Conservation (phyloP, 2,329 filamentous ascomycete species). For the Lecanosticta acicola region DNA sequence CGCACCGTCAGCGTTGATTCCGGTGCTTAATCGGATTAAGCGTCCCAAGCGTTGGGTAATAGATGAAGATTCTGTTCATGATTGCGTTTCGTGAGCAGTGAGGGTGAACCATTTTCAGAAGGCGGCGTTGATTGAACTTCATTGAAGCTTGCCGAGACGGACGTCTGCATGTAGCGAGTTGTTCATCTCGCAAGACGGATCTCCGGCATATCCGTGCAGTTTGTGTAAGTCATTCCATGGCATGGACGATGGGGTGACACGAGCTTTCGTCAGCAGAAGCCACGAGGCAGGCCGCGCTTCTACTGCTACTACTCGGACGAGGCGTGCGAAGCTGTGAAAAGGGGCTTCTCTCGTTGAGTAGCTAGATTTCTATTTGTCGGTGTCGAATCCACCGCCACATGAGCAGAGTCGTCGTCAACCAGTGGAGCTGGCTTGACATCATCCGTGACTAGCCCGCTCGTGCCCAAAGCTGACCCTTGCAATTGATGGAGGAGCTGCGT, state of each 20-base stretch:
- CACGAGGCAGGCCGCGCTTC: neutral
- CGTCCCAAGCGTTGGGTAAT: neutral
- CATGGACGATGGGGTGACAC: neutral
- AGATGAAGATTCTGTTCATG: neutral
- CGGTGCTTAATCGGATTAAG: constrained; percentile 8
- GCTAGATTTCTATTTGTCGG: neutral
- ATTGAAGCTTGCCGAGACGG: too few relatives aligned
- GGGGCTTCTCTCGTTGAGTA: neutral
- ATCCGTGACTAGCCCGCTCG: constrained; percentile 5
- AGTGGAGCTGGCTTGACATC: constrained; percentile 8
- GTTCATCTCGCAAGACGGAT: neutral
- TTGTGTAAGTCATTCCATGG: neutral
- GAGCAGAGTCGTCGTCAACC: constrained; percentile 7
- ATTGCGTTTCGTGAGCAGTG: too few relatives aligned
- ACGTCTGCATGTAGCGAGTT: neutral
- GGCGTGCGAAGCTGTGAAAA: neutral
- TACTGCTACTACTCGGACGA: neutral
- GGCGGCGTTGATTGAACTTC: too few relatives aligned
- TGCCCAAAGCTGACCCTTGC: neutral
- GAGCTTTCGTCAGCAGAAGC: neutral
- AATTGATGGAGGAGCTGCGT: neutral
- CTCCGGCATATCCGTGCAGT: neutral
- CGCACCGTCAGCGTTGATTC: neutral
- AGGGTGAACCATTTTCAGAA: neutral
- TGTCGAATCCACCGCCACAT: neutral